Evolutionary conservation across 768 basidiomycete species (phyloP).

Genomic region (Steccherinum ochraceum): DNA sequence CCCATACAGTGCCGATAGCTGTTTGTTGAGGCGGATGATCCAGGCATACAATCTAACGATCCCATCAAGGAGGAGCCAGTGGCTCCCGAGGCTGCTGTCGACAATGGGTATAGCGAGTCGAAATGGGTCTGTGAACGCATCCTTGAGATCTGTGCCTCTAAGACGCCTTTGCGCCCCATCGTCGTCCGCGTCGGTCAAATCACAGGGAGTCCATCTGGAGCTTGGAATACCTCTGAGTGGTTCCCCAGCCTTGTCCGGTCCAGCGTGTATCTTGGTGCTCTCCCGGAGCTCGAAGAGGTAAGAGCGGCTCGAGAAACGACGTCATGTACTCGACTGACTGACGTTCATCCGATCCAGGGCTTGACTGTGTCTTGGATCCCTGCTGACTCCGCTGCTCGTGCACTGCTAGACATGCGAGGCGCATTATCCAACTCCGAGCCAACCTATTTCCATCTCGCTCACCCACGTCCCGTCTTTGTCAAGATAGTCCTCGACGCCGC

Average conservation of each 20-base stretch:
- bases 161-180: slow-evolving; percentile 18
- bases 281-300: slow-evolving; percentile 6
- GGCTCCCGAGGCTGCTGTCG: slow-evolving; percentile 16
- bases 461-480: slow-evolving; percentile 18
- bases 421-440: slow-evolving; percentile 7
- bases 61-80: slow-evolving; percentile 15
- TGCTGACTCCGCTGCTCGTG: slow-evolving; percentile 18
- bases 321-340: neutral
- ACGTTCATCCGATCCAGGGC: neutral
- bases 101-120: slow-evolving; percentile 26
- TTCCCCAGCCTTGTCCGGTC: slow-evolving; percentile 28
- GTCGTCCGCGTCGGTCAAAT: slow-evolving; percentile 33
- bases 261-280: slow-evolving; percentile 4
- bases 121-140: slow-evolving; percentile 27
- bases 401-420: slow-evolving; percentile 20
- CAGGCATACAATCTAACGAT: neutral
- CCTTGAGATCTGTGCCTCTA: slow-evolving; percentile 11
- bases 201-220: slow-evolving; percentile 28
- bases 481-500: slow-evolving; percentile 7
- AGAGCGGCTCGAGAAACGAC: too few species aligned
- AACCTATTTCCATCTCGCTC: slow-evolving; percentile 15
- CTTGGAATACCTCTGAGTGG: slow-evolving; percentile 33
- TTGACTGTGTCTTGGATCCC: slow-evolving; percentile 23
- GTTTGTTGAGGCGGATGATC: neutral
- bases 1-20: neutral